Percentiles rank a stretch among this genome's conserved stretches.
Evolutionary conservation across 371 early-diverging fungal species (phyloP).

Genomic region (Mortierella sp.): DNA sequence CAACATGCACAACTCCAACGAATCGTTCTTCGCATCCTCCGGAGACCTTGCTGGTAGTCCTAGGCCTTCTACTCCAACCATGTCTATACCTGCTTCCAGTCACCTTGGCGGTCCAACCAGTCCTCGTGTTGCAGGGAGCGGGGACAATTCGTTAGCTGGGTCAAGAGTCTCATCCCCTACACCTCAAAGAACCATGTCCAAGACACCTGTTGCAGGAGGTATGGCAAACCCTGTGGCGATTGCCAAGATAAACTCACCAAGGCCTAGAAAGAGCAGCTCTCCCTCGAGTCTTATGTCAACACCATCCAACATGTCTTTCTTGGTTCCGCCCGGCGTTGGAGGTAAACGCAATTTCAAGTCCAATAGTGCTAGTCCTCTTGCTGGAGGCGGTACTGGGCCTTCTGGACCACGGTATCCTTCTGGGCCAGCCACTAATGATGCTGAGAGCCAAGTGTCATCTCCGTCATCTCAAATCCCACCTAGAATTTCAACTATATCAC

Average conservation of each 20-base stretch:
- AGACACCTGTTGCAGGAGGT: constrained; percentile 5
- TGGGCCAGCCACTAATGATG: background rate
- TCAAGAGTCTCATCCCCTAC: constrained; percentile 20
- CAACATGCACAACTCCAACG: constrained; percentile 17
- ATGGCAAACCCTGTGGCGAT: constrained; percentile 16
- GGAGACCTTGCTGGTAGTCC: constrained; percentile 9
- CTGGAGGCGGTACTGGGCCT: constrained; percentile 5
- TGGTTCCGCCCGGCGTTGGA: constrained; percentile 35
- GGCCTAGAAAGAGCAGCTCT: constrained; percentile 43
- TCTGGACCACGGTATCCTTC: constrained; percentile 18
- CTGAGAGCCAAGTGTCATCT: background rate
- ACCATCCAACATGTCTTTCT: constrained; percentile 46
- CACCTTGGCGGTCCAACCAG: constrained; percentile 8
- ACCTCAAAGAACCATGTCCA: constrained; percentile 20
- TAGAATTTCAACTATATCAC: constrained; percentile 4
- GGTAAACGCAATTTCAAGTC: constrained; percentile 30
- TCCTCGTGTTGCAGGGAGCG: constrained; percentile 5
- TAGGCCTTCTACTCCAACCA: constrained; percentile 12
- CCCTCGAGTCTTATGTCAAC: constrained; percentile 52
- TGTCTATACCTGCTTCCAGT: constrained; percentile 13
- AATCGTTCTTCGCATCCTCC: constrained; percentile 17
- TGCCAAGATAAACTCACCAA: constrained; percentile 14
- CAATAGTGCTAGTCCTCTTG: constrained; percentile 36
- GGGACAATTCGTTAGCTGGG: constrained; percentile 7
- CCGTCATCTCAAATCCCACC: background rate